These are phyloP conservation scores for Ustilago hordei DNA, from an alignment of 1,284 basidiomycete species.

Conservation along the genomic window DNA sequence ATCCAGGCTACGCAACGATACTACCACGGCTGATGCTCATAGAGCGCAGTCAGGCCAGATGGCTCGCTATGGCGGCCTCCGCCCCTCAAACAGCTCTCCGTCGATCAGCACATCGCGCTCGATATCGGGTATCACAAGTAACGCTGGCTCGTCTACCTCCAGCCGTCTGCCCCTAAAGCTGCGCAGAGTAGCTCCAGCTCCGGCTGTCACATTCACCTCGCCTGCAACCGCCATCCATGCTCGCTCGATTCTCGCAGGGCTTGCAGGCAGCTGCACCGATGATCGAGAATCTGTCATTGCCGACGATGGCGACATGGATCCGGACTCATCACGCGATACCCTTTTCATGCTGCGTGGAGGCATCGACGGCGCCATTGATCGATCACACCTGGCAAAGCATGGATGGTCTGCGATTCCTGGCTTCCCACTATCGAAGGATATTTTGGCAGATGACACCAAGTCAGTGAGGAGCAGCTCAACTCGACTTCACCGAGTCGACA, in stretches of 20 bases:
- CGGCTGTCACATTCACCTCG: slow-evolving; percentile 54
- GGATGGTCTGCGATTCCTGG: slow-evolving; percentile 62
- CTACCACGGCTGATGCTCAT: background rate
- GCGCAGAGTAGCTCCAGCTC: slow-evolving; percentile 43
- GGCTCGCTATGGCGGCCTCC: slow-evolving; percentile 11
- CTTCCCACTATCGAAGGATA: slow-evolving; percentile 61
- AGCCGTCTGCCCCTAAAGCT: slow-evolving; percentile 39
- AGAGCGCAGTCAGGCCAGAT: background rate
- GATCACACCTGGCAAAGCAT: slow-evolving; percentile 48
- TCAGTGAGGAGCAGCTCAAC: slow-evolving; percentile 59
- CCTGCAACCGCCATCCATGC: slow-evolving; percentile 48
- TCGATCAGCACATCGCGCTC: slow-evolving; percentile 28
- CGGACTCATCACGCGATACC: slow-evolving; percentile 44
- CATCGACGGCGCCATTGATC: slow-evolving; percentile 31
- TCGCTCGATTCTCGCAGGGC: slow-evolving; percentile 27
- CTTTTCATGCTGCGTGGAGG: slow-evolving; percentile 35
- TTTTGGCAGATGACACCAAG: slow-evolving; percentile 62
- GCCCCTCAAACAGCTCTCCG: slow-evolving; percentile 22
- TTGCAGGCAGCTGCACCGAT: slow-evolving; percentile 43
- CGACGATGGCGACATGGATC: slow-evolving; percentile 45
- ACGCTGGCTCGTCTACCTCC: slow-evolving; percentile 3
- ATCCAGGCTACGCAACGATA: slow-evolving; percentile 10
- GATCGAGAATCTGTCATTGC: slow-evolving; percentile 45
- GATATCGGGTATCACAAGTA: slow-evolving; percentile 10
- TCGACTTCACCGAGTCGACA: slow-evolving; percentile 49